These are phyloP conservation scores for Suillus americanus DNA, from an alignment of 768 basidiomycete species.

Conservation along the genomic window DNA sequence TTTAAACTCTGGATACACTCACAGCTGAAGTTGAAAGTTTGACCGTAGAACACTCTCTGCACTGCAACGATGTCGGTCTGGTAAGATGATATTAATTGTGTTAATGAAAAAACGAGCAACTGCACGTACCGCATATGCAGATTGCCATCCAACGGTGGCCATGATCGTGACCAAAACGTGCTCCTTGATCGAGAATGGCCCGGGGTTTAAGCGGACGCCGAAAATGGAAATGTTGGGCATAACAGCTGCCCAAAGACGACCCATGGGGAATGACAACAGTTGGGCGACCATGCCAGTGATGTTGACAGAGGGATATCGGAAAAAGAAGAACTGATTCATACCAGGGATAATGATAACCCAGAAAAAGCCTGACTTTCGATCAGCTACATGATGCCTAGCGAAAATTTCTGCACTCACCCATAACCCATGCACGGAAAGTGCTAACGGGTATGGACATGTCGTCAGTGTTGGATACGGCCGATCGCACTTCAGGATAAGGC, in stretches of 20 bases:
- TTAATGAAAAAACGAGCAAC: conserved; percentile 15
- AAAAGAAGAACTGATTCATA: conserved; percentile 70
- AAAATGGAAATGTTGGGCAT: conserved; percentile 37
- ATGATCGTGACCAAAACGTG: conserved; percentile 66
- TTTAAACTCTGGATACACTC: not conserved
- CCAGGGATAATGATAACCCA: conserved; percentile 62
- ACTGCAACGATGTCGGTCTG: conserved; percentile 46
- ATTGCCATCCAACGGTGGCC: conserved; percentile 49
- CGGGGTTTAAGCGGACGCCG: conserved; percentile 33
- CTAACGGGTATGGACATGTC: conserved; percentile 40
- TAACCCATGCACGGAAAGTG: conserved; percentile 38
- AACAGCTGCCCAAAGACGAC: conserved; percentile 57
- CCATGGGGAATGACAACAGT: conserved; percentile 7
- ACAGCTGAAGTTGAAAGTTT: conserved; percentile 35
- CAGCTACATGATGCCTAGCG: not conserved
- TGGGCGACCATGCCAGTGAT: conserved; percentile 46
- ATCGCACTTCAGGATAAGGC: conserved; percentile 54
- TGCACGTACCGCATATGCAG: not conserved
- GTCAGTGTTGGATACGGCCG: conserved; percentile 49
- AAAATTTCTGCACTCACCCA: conserved; percentile 27
- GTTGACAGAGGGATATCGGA: conserved; percentile 49
- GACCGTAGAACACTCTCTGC: conserved; percentile 45
- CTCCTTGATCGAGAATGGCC: conserved; percentile 63
- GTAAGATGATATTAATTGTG: not conserved
- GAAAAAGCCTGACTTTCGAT: conserved; percentile 32